Percentiles rank a stretch among this genome's conserved stretches.
phyloP scores from a whole-genome alignment of 176 grass and related monocot genomes.

The Carex myosuroides region DNA sequence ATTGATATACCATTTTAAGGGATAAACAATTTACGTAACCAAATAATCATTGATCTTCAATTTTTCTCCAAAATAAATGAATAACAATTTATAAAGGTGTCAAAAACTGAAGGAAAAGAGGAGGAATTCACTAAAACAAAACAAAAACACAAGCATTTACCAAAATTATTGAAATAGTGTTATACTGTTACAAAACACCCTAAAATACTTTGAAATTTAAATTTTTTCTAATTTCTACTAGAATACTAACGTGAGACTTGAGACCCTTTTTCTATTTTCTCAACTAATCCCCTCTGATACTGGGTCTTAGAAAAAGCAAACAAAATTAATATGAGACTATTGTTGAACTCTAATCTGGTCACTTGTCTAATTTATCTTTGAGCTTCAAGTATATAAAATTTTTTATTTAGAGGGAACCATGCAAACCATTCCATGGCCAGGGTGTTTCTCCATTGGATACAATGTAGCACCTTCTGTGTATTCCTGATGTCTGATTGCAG shows the following conservation, averaged over 20 bases:
- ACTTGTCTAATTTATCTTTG: background rate
- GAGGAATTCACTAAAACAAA: background rate
- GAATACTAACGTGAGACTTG: background rate
- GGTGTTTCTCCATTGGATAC: slow-evolving; percentile 62
- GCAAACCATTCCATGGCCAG: slow-evolving; percentile 58
- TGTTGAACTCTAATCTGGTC: background rate
- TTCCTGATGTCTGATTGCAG: slow-evolving; percentile 48
- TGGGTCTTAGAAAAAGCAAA: background rate
- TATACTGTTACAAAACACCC: background rate
- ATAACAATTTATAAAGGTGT: background rate
- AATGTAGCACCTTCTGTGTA: slow-evolving; percentile 47
- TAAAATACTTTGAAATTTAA: background rate
- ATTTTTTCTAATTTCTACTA: background rate
- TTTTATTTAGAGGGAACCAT: slow-evolving; percentile 30
- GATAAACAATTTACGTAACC: too few relatives aligned
- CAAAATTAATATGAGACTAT: background rate
- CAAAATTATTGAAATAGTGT: background rate
- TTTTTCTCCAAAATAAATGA: background rate
- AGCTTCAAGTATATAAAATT: background rate
- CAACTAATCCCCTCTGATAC: background rate
- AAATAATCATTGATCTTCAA: too few relatives aligned
- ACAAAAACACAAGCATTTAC: background rate
- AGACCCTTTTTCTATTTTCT: background rate
- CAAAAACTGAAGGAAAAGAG: background rate
- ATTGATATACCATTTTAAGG: too few relatives aligned